A percentile compares a stretch with the other conserved stretches of the same genome.
These are phyloP conservation scores for Aspergillus piperis DNA, from an alignment of 2,329 filamentous ascomycete species.

Conservation along the genomic window DNA sequence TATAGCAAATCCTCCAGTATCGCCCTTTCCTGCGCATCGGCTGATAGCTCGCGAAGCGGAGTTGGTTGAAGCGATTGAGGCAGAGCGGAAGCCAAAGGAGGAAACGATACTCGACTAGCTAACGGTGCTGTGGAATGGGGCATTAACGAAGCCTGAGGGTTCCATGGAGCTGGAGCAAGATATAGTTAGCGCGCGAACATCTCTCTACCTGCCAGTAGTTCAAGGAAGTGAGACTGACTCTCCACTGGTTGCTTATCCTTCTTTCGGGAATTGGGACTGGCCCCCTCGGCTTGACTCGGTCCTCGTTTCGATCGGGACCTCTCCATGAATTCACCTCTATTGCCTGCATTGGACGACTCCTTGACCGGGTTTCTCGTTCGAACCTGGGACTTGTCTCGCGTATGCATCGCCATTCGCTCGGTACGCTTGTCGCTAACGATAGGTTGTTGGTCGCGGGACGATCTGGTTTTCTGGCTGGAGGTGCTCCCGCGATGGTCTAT, in stretches of 20 bases:
- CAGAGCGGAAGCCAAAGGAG: slow-evolving; percentile 64
- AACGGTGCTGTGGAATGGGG: slow-evolving; percentile 71
- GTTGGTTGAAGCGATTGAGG: slow-evolving; percentile 69
- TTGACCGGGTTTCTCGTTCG: slow-evolving; percentile 61
- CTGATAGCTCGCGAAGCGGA: slow-evolving; percentile 68
- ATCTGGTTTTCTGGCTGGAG: slow-evolving; percentile 33
- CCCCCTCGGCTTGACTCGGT: slow-evolving; percentile 22
- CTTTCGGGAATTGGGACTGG: slow-evolving; percentile 29
- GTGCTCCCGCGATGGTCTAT: slow-evolving; percentile 37
- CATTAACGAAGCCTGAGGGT: slow-evolving; percentile 74
- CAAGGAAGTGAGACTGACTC: slow-evolving; percentile 27
- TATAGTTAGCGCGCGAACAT: slow-evolving; percentile 18
- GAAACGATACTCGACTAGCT: slow-evolving; percentile 65
- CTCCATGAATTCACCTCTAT: slow-evolving; percentile 36
- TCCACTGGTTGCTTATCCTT: slow-evolving; percentile 37
- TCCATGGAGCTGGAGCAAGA: slow-evolving; percentile 60
- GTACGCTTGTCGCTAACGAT: slow-evolving; percentile 42
- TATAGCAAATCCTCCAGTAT: slow-evolving; percentile 90
- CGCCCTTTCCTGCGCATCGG: slow-evolving; percentile 81
- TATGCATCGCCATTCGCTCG: slow-evolving; percentile 55
- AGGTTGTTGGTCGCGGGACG: slow-evolving; percentile 36
- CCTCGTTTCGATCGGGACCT: slow-evolving; percentile 34
- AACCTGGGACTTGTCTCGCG: slow-evolving; percentile 63
- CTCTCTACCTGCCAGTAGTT: neutral
- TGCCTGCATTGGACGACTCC: slow-evolving; percentile 36